Evolutionary conservation across 1,284 basidiomycete species (phyloP), one percentile per base, ranked within the genome.

Genomic region (Microbotryum violaceum): DNA sequence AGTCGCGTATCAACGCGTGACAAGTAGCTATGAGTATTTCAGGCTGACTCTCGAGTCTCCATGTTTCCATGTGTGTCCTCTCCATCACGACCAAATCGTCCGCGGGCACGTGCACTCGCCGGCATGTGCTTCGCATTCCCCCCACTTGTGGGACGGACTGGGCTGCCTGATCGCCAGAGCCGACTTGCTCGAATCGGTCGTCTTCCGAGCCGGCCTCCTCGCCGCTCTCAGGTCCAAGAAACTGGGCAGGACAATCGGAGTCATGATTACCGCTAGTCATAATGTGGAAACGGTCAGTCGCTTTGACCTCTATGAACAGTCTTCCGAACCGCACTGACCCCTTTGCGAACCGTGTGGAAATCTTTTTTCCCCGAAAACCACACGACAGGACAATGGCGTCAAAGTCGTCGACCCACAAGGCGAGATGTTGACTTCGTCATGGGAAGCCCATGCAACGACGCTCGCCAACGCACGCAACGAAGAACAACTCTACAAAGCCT

Each of bases 211-310:
- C 12, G 96, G 91, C 8, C 79, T 98, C 47, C 81, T 99, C 25
- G 94, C 94, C 50, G 89, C 83, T 5, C 80, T 99, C 49, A 80
- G 96, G 63, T 96, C 91, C 77, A 94, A 89, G 78, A 86, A 84
- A 68, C 79, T 93, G 45, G 93, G 96, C 53, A 88, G 87, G 74
- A 87, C 86, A 44, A 88, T 98, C 71, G 96, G 96, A 37, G 88
- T 98, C 25, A 98, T 99, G 96, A 87, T 99, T 72, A 99, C 96
- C 46, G 96, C 96, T 5, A 96, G 91, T 27, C 96, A 99, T 78
- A 99, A 99, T 75, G 94, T 94, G 21, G 94, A 94, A 75, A 82
- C 85, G 72, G 92, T 93, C 71, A 69, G 82, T 75, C 14, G 6
- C 18, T 12, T 42, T 16, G 37, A 42, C 12, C 12, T 20, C 6